Percentiles rank a stretch among this genome's conserved stretches.
These are phyloP conservation scores for Lagerstroemia speciosa DNA, from an alignment of 345 rosid genomes.

Conservation along the genomic window DNA sequence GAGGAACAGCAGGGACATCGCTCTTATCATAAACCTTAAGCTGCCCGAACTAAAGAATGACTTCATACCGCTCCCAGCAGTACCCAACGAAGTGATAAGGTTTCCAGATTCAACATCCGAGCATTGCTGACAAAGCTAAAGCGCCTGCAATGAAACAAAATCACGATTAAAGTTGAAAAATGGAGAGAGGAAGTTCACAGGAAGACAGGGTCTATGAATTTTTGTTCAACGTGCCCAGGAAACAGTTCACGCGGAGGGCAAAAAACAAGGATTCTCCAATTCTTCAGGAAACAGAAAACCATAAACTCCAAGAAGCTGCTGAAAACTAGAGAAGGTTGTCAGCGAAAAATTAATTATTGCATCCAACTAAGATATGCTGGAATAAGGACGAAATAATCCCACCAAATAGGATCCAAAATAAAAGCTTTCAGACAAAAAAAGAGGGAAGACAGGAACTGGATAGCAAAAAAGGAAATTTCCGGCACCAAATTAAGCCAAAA, in stretches of 20 bases:
- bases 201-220: neutral
- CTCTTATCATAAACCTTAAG: slow-evolving; percentile 13
- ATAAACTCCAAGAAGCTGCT: neutral
- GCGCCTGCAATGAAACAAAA: neutral
- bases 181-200: neutral
- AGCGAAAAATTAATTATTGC: neutral
- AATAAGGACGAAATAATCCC: neutral
- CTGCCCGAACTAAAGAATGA: neutral
- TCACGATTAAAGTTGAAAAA: neutral
- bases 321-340: neutral
- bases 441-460: too few species aligned
- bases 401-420: neutral
- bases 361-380: neutral
- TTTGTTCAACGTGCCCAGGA: neutral
- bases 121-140: neutral
- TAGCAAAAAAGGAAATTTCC: neutral
- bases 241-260: neutral
- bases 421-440: neutral
- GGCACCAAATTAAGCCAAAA: neutral
- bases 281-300: neutral
- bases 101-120: neutral
- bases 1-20: slow-evolving; percentile 24
- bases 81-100: neutral
- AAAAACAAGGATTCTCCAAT: neutral
- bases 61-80: neutral